phyloP scores from a whole-genome alignment of 75 land plant genomes.

The Sequoiadendron giganteum region DNA sequence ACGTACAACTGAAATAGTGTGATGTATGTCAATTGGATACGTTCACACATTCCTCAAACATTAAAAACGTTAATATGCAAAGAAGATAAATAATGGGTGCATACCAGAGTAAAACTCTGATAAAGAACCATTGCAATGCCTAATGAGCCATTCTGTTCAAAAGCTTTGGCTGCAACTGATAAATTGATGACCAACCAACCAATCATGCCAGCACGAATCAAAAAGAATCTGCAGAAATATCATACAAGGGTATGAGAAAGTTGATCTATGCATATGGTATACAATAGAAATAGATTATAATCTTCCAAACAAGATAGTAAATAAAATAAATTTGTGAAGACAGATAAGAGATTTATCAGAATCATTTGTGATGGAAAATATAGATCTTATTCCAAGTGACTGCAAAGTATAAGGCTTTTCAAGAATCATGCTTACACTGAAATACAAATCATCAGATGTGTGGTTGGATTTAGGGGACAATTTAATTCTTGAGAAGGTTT shows the following conservation, averaged over 20 bases:
- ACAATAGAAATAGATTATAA: neutral
- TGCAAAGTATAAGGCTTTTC: neutral
- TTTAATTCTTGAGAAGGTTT: neutral
- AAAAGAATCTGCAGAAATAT: slow-evolving; percentile 66
- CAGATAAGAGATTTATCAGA: neutral
- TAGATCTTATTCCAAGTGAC: neutral
- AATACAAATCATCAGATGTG: neutral
- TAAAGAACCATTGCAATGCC: slow-evolving; percentile 75
- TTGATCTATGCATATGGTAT: neutral
- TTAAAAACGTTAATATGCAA: slow-evolving; percentile 1
- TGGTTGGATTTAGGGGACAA: neutral
- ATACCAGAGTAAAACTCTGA: slow-evolving; percentile 78
- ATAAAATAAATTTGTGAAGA: neutral
- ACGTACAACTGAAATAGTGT: slow-evolving; percentile 65
- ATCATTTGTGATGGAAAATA: neutral
- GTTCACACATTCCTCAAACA: neutral
- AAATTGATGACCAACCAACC: slow-evolving; percentile 95
- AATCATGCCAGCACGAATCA: slow-evolving; percentile 95
- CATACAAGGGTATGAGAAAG: neutral
- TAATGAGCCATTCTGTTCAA: slow-evolving; percentile 44
- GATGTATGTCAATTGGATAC: slow-evolving; percentile 12
- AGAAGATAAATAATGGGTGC: neutral
- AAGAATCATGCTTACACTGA: neutral
- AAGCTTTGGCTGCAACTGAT: slow-evolving; percentile 75
- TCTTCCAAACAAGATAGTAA: neutral